A percentile compares a stretch with the other conserved stretches of the same genome.
These are phyloP conservation scores for Saccharomyces hybrid DNA, from an alignment of 1,139 yeast species.

Conservation along the genomic window DNA sequence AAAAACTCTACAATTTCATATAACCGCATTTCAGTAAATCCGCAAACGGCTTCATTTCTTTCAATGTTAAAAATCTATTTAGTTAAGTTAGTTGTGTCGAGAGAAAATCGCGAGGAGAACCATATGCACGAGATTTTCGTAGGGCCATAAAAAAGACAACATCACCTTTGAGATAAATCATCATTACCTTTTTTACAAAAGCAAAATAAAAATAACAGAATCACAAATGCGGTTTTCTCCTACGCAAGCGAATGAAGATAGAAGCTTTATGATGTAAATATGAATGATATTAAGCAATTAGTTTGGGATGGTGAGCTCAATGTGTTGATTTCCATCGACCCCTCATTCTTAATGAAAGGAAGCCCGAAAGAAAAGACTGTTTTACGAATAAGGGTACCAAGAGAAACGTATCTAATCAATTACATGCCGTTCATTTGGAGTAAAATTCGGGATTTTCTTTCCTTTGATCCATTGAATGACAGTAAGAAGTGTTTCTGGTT, in stretches of 20 bases:
- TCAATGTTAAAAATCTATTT: neutral
- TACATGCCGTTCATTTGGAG: slow-evolving; percentile 37
- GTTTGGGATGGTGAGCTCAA: slow-evolving; percentile 56
- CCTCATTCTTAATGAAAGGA: slow-evolving; percentile 14
- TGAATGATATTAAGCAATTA: slow-evolving; percentile 34
- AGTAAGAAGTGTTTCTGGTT: slow-evolving; percentile 45
- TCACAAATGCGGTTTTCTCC: neutral
- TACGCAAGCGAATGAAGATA: neutral
- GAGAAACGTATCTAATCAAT: slow-evolving; percentile 56
- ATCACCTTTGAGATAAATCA: neutral
- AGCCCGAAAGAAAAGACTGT: slow-evolving; percentile 4
- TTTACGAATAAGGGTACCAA: slow-evolving; percentile 21
- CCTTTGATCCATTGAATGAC: slow-evolving; percentile 31
- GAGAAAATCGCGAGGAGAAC: neutral
- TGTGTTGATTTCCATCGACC: slow-evolving; percentile 26
- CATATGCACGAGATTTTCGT: neutral
- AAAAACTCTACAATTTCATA: neutral
- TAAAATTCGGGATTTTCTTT: slow-evolving; percentile 40
- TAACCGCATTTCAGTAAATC: neutral
- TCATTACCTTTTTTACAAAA: neutral
- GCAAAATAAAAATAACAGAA: neutral
- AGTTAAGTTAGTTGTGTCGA: neutral
- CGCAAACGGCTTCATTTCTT: neutral
- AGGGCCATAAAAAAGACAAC: neutral
- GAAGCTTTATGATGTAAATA: slow-evolving; percentile 1